phyloP scores from a whole-genome alignment of 2,329 filamentous ascomycete genomes.

The Lecanicillium sp. region DNA sequence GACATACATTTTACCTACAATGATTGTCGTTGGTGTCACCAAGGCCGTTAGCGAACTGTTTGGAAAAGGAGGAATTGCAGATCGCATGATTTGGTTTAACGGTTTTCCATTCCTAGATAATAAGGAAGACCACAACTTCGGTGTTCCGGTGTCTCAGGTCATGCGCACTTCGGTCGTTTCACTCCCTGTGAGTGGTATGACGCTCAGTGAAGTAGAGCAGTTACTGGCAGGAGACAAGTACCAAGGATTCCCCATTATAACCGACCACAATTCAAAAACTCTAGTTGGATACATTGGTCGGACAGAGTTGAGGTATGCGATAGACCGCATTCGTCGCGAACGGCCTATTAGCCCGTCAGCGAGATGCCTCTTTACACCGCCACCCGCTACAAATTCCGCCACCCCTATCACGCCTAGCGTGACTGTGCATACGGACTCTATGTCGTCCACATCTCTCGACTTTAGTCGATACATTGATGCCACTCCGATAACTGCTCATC shows the following conservation, averaged over 20 bases:
- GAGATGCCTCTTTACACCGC: slow-evolving; percentile 63
- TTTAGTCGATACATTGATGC: slow-evolving; percentile 83
- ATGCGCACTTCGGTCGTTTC: slow-evolving; percentile 74
- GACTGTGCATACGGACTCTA: slow-evolving; percentile 50
- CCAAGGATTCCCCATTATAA: slow-evolving; percentile 88
- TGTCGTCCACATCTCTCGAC: slow-evolving; percentile 55
- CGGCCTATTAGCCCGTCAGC: slow-evolving; percentile 58
- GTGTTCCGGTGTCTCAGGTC: slow-evolving; percentile 81
- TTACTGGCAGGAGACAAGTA: slow-evolving; percentile 72
- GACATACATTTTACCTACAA: slow-evolving; percentile 93
- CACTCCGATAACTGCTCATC: slow-evolving; percentile 85
- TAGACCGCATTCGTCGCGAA: slow-evolving; percentile 69
- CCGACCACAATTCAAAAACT: slow-evolving; percentile 59
- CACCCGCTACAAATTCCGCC: slow-evolving; percentile 21
- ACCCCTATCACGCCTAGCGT: slow-evolving; percentile 35
- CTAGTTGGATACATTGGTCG: slow-evolving; percentile 88
- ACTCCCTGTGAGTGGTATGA: slow-evolving; percentile 66
- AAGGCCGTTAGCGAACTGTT: slow-evolving; percentile 88
- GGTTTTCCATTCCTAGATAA: slow-evolving; percentile 95
- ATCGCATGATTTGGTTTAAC: slow-evolving; percentile 98
- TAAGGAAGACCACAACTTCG: slow-evolving; percentile 96
- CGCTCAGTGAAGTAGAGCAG: slow-evolving; percentile 66
- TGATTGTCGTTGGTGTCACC: slow-evolving; percentile 97
- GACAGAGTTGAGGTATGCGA: slow-evolving; percentile 84
- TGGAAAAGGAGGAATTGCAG: slow-evolving; percentile 93